Evolutionary conservation across 192 early-diverging fungal species (phyloP).

Genomic region (Umbelopsis sp.): DNA sequence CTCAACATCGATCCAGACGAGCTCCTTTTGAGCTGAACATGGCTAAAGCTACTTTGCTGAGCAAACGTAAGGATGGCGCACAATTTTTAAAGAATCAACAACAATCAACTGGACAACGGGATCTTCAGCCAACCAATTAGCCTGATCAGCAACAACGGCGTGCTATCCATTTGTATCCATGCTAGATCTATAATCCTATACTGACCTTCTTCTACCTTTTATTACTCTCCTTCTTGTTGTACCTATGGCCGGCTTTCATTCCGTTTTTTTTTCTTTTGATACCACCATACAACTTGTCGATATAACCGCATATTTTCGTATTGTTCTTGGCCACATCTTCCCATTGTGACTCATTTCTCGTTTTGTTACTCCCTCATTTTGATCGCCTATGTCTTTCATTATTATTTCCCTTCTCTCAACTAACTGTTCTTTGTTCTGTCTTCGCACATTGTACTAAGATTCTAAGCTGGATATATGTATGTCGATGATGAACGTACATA

Average conservation of each 20-base stretch:
- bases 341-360: no score
- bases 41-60: conserved; percentile 44
- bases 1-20: conserved; percentile 21
- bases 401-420: no score
- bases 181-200: neutral
- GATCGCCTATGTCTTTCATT: no score
- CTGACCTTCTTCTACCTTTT: no score
- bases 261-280: no score
- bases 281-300: neutral
- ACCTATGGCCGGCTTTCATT: neutral
- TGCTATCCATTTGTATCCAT: neutral
- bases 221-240: neutral
- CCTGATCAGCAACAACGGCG: neutral
- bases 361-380: no score
- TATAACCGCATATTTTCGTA: neutral
- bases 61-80: conserved; percentile 27
- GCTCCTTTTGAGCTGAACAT: conserved; percentile 45
- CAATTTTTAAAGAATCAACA: neutral
- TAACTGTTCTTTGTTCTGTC: no score
- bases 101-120: neutral
- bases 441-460: no score
- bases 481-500: neutral
- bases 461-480: neutral
- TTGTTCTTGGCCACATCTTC: no score
- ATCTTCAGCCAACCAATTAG: neutral